These are phyloP conservation scores for Xanthoconium purpureum DNA, from an alignment of 768 basidiomycete species.

Conservation along the genomic window DNA sequence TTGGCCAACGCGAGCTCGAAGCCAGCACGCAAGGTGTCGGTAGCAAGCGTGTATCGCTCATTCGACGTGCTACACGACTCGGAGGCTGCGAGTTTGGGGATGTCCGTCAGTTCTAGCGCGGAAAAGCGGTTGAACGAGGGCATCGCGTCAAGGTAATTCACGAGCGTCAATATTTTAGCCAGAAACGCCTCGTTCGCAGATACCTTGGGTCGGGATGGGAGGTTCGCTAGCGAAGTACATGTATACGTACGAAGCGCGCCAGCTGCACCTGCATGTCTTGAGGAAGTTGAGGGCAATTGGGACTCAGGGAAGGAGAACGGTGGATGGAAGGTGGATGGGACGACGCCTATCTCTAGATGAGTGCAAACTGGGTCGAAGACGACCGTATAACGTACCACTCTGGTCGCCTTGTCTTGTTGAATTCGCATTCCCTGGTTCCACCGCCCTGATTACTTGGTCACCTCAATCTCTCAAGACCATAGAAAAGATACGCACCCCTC, in stretches of 20 bases:
- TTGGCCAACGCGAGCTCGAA: slow-evolving; percentile 43
- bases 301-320: slow-evolving; percentile 43
- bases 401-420: slow-evolving; percentile 56
- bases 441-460: slow-evolving; percentile 35
- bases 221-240: slow-evolving; percentile 47
- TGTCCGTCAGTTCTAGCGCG: slow-evolving; percentile 54
- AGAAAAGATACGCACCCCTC: no score
- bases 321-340: slow-evolving; percentile 50
- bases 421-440: slow-evolving; percentile 36
- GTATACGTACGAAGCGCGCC: slow-evolving; percentile 57
- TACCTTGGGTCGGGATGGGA: slow-evolving; percentile 28
- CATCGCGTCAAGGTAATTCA: slow-evolving; percentile 46
- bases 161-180: slow-evolving; percentile 42
- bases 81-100: slow-evolving; percentile 46
- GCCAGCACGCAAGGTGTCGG: slow-evolving; percentile 43
- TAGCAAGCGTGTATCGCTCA: slow-evolving; percentile 50
- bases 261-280: slow-evolving; percentile 52
- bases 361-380: background rate
- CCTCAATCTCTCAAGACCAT: slow-evolving; percentile 64
- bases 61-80: slow-evolving; percentile 50
- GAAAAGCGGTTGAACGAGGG: slow-evolving; percentile 50
- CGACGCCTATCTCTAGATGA: slow-evolving; percentile 42
- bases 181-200: slow-evolving; percentile 39
- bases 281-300: slow-evolving; percentile 43
- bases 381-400: slow-evolving; percentile 43